phyloP scores from a whole-genome alignment of 305 asterid genomes.

The Euphrasia arctica region DNA sequence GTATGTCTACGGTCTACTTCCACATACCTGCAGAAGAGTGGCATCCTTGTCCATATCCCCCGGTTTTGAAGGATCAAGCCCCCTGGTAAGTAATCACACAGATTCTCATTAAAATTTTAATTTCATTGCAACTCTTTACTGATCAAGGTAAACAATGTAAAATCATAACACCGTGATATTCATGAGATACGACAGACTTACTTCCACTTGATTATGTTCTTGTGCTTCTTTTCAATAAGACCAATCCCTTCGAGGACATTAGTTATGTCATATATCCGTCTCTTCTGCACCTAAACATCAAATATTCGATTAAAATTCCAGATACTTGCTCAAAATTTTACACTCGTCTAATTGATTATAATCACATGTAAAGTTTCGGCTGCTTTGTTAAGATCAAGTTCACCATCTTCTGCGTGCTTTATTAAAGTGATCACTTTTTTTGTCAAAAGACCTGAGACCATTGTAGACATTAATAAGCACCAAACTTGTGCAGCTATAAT shows the following conservation, averaged over 20 bases:
- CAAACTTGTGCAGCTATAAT: slow-evolving; percentile 14
- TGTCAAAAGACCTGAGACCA: slow-evolving; percentile 80
- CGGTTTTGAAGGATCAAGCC: slow-evolving; percentile 74
- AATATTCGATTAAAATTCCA: slow-evolving; percentile 24
- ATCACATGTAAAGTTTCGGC: slow-evolving; percentile 93
- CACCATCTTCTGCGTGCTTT: slow-evolving; percentile 93
- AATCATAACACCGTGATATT: slow-evolving; percentile 26
- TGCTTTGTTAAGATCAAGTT: slow-evolving; percentile 90
- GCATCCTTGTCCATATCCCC: slow-evolving; percentile 77
- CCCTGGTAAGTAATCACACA: slow-evolving; percentile 54
- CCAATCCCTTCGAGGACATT: slow-evolving; percentile 99
- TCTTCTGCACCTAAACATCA: slow-evolving; percentile 83
- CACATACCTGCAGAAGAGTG: slow-evolving; percentile 68
- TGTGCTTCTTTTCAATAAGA: slow-evolving; percentile 93
- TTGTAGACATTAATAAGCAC: slow-evolving; percentile 24
- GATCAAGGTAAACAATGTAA: slow-evolving; percentile 13
- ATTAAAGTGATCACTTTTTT: slow-evolving; percentile 73
- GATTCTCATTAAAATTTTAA: slow-evolving; percentile 25
- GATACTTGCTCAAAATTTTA: not conserved
- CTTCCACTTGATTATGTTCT: slow-evolving; percentile 95
- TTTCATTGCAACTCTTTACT: slow-evolving; percentile 8
- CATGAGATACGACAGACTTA: slow-evolving; percentile 41
- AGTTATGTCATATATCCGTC: slow-evolving; percentile 95
- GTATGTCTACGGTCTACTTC: slow-evolving; percentile 21
- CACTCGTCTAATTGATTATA: slow-evolving; percentile 14